Percentiles rank a stretch among this genome's conserved stretches.
phyloP scores from a whole-genome alignment of 768 basidiomycete species.

The Asterophora lycoperdoides region DNA sequence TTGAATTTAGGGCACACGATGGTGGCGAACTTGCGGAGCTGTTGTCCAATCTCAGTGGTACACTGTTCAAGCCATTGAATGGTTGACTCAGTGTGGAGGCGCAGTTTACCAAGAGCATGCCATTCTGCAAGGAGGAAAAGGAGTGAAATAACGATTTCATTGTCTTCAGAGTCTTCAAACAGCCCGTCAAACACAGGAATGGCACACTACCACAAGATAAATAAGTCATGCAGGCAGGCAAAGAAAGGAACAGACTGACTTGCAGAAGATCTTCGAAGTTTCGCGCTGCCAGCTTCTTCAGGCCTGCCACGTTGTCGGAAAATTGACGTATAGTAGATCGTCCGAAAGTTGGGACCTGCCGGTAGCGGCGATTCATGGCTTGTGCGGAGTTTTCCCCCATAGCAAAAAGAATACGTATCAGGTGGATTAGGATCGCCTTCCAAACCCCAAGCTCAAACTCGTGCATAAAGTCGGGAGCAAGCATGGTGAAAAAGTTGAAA shows the following conservation, averaged over 20 bases:
- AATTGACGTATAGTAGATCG: conserved; percentile 30
- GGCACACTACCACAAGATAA: conserved; percentile 18
- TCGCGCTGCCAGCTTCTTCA: too few species aligned
- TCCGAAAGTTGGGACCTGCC: too few species aligned
- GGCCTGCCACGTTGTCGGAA: conserved; percentile 21
- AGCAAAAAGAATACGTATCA: conserved; percentile 25
- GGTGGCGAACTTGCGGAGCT: conserved; percentile 3
- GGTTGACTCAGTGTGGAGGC: conserved; percentile 15
- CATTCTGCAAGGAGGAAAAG: conserved; percentile 18
- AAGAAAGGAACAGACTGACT: conserved; percentile 6
- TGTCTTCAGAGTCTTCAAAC: conserved; percentile 13
- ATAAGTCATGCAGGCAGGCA: neutral
- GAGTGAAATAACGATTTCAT: conserved; percentile 12
- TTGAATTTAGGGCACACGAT: conserved; percentile 6
- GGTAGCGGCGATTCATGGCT: too few species aligned
- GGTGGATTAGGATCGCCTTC: conserved; percentile 30
- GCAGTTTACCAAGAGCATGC: conserved; percentile 23
- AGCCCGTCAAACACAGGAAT: conserved; percentile 34
- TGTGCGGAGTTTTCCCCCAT: conserved; percentile 1
- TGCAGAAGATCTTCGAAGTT: conserved; percentile 26
- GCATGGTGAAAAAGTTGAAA: conserved; percentile 22
- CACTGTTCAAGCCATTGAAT: neutral
- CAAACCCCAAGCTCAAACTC: conserved; percentile 35
- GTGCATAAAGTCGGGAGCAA: conserved; percentile 30
- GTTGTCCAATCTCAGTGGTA: conserved; percentile 7